phyloP scores from a whole-genome alignment of 1,139 yeast genomes.

The Blastobotrys proliferans region DNA sequence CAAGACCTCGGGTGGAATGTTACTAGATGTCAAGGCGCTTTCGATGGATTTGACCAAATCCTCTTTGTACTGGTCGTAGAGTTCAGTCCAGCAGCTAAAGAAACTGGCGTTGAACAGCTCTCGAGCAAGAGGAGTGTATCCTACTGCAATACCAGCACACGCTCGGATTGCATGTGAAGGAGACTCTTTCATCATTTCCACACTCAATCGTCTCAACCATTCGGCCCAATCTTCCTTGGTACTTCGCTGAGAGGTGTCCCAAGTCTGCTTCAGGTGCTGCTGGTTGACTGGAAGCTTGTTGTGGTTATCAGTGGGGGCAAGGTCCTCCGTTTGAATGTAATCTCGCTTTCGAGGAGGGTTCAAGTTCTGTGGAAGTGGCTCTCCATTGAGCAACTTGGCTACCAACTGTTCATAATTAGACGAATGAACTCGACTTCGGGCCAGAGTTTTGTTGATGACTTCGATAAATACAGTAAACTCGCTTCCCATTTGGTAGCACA shows the following conservation, averaged over 20 bases:
- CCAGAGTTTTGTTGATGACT: slow-evolving; percentile 67
- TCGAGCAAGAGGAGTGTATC: slow-evolving; percentile 82
- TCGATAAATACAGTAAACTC: slow-evolving; percentile 89
- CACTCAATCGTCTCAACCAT: slow-evolving; percentile 86
- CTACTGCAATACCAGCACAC: slow-evolving; percentile 85
- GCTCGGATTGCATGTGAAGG: slow-evolving; percentile 95
- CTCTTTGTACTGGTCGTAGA: slow-evolving; percentile 88
- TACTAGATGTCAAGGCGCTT: slow-evolving; percentile 81
- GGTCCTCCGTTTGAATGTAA: slow-evolving; percentile 45
- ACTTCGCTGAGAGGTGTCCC: slow-evolving; percentile 89
- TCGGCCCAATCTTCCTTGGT: slow-evolving; percentile 98
- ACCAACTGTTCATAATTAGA: slow-evolving; percentile 78
- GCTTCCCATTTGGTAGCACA: slow-evolving; percentile 74
- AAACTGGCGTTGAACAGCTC: slow-evolving; percentile 93
- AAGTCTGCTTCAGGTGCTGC: slow-evolving; percentile 69
- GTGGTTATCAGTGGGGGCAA: slow-evolving; percentile 60
- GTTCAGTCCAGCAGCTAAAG: slow-evolving; percentile 92
- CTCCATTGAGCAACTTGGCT: slow-evolving; percentile 75
- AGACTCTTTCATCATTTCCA: slow-evolving; percentile 82
- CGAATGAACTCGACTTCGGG: slow-evolving; percentile 62
- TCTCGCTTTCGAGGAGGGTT: slow-evolving; percentile 46
- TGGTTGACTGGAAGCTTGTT: slow-evolving; percentile 80
- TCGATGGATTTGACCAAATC: slow-evolving; percentile 84
- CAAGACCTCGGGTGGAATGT: slow-evolving; percentile 93
- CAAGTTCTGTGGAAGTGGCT: slow-evolving; percentile 77